Base-by-base conservation (phyloP, 2,329 filamentous ascomycete genomes). In the Alternaria viburni region DNA sequence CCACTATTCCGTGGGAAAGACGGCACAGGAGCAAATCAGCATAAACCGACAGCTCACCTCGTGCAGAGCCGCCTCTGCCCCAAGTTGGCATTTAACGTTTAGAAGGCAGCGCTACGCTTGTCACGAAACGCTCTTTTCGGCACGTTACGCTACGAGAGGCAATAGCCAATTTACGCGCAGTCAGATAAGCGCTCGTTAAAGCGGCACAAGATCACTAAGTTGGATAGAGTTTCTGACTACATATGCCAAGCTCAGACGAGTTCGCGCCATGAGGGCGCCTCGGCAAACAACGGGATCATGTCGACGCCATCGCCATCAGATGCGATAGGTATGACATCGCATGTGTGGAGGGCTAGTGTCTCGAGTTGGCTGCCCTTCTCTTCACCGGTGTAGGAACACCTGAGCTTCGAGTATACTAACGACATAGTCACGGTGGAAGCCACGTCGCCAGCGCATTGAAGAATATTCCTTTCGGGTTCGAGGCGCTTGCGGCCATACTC, bases 101-200 rank as follows among this genome's bases (percentile, higher is more conserved):
- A 41, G 25, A n/a, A 36, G 43, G 23, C 28, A 26, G 41, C 50
- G 43, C 49, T 49, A 30, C 41, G 17, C 49, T 54, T 46, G 43
- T 55, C 57, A 59, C 57, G 41, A 59, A 54, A 57, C 58, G 45
- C 51, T 52, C 28, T 54, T 61, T 54, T 43, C 45, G 30, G 58
- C 58, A 61, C 52, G 32, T 50, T 57, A 44, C 51, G 51, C 45
- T 61, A 56, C 52, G 13, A 56, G 17, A 50, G 12, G 9, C 2
- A 25, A 32, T 54, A 25, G 49, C 43, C 15, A 26, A 15, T 43
- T 49, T 23, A 25, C n/a, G 19, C 43, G n/a, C 57, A 21, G 21
- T 19, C 41, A 47, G 12, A 25, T 28, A 17, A 54, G 49, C 41
- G 36, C 19, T 10, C 36, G 36, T 59, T 59, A 59, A 54, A 59